Evolutionary conservation across 129 eudicot species (phyloP).

Genomic region (Logfia minima): DNA sequence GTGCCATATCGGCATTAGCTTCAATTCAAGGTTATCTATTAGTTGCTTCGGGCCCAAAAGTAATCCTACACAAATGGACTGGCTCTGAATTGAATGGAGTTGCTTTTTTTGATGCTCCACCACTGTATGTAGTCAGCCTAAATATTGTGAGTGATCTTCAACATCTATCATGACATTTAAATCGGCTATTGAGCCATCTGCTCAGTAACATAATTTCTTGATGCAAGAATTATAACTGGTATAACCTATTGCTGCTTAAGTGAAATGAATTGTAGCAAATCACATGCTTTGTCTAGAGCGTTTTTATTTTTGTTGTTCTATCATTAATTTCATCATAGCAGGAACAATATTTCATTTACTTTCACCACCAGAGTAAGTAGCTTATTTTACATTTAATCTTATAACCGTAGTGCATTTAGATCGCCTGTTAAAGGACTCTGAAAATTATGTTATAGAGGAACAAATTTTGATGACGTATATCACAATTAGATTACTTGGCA

Average conservation of each 20-base stretch:
- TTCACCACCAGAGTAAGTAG: background rate
- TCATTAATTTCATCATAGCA: background rate
- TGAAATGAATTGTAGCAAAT: constrained; percentile 22
- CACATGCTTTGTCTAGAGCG: background rate
- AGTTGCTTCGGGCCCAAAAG: constrained; percentile 96
- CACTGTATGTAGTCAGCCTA: constrained; percentile 97
- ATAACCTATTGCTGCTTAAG: background rate
- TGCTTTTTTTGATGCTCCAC: constrained; percentile 92
- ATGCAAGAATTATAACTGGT: background rate
- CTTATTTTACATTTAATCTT: background rate
- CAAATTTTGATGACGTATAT: background rate
- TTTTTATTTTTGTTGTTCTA: background rate
- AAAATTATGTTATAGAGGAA: background rate
- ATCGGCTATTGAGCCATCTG: background rate
- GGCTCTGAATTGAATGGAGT: constrained; percentile 93
- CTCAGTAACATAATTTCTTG: constrained; percentile 15
- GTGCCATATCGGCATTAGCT: constrained; percentile 95
- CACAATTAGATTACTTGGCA: background rate
- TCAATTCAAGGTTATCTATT: constrained; percentile 91
- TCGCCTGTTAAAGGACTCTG: background rate
- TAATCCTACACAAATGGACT: constrained; percentile 87
- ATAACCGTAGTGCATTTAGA: background rate
- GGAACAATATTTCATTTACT: background rate
- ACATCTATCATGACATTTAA: constrained; percentile 1
- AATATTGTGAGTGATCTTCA: constrained; percentile 64